Evolutionary conservation across 345 rosid genomes (phyloP).

Genomic region (Alliaria petiolata): DNA sequence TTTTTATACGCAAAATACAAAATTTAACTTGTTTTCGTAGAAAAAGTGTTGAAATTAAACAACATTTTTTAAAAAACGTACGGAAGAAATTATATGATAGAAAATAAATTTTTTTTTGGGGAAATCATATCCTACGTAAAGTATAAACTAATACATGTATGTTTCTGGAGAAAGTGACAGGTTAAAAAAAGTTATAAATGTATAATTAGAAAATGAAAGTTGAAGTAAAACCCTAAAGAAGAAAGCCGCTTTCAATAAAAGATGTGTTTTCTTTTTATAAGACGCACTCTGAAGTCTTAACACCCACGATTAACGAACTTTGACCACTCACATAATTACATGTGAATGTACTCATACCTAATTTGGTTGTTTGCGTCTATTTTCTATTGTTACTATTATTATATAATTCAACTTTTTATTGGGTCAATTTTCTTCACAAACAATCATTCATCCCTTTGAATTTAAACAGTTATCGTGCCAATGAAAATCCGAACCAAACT

Average conservation of each 20-base stretch:
- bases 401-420: slow-evolving; percentile 1
- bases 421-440: slow-evolving; percentile 22
- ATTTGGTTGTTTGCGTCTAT: slow-evolving; percentile 5
- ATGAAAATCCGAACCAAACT: slow-evolving; percentile 14
- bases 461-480: neutral
- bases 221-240: slow-evolving; percentile 37
- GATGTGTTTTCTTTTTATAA: slow-evolving; percentile 22
- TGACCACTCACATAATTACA: slow-evolving; percentile 23
- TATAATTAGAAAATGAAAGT: slow-evolving; percentile 14
- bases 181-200: neutral
- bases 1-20: neutral
- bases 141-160: neutral
- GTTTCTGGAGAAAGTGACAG: slow-evolving; percentile 2
- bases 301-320: slow-evolving; percentile 37
- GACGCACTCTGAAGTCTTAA: slow-evolving; percentile 20
- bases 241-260: slow-evolving; percentile 18
- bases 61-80: neutral
- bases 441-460: slow-evolving; percentile 24
- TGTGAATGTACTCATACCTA: slow-evolving; percentile 15
- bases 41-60: neutral
- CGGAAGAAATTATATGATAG: neutral
- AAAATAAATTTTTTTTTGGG: neutral
- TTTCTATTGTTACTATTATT: slow-evolving; percentile 4
- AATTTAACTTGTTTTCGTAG: neutral
- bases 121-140: neutral